phyloP scores from a whole-genome alignment of 2,329 filamentous ascomycete genomes.

The Neocatenulostroma microsporum region DNA sequence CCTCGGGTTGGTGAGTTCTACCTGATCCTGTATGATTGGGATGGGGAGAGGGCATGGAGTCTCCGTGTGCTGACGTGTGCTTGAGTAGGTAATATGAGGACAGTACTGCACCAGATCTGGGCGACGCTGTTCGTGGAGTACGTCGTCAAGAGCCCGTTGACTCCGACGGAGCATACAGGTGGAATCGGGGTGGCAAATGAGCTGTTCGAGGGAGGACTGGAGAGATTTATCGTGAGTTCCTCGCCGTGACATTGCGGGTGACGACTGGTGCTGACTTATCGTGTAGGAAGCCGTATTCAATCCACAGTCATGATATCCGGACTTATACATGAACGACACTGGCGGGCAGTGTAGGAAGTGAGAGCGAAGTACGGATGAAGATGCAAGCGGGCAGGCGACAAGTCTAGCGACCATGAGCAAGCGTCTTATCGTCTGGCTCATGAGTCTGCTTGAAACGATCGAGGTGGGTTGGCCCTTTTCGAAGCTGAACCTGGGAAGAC shows the following conservation, averaged over 20 bases:
- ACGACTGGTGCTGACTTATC: neutral
- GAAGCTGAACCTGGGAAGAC: no score
- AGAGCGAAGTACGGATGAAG: no score
- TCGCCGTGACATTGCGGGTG: neutral
- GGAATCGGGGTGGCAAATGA: constrained; percentile 58
- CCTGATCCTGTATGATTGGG: constrained; percentile 8
- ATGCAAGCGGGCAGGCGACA: no score
- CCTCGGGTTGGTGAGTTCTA: no score
- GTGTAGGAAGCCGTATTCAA: constrained; percentile 2
- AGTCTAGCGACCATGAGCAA: no score
- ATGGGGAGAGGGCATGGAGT: neutral
- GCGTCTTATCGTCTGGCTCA: no score
- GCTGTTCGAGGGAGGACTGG: constrained; percentile 58
- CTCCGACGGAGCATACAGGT: constrained; percentile 53
- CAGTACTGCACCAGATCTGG: constrained; percentile 95
- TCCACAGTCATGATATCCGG: neutral
- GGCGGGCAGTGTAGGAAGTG: no score
- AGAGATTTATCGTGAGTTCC: constrained; percentile 60
- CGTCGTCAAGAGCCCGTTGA: constrained; percentile 58
- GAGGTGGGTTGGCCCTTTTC: no score
- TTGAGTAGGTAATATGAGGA: constrained; percentile 87
- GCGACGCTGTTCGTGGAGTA: constrained; percentile 98
- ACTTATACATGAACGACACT: neutral
- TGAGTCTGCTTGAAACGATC: no score
- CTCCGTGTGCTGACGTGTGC: no score